These are phyloP conservation scores for Citrus glauca DNA, from an alignment of 345 rosid genomes.

Conservation along the genomic window DNA sequence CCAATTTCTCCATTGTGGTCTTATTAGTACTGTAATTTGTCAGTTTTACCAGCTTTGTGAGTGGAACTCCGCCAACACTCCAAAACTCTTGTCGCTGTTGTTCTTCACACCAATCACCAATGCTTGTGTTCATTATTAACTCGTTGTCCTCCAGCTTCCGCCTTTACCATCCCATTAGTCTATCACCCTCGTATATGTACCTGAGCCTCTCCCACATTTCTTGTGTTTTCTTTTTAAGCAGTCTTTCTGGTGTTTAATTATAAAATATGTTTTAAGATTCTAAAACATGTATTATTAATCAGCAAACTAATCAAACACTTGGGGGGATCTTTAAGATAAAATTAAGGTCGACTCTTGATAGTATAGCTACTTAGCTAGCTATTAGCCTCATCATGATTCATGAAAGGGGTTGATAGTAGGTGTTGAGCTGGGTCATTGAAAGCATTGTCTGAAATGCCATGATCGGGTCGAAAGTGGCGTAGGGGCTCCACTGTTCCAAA, in stretches of 20 bases:
- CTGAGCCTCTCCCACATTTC: no score
- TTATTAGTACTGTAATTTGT: not conserved
- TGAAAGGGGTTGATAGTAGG: no score
- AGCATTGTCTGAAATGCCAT: no score
- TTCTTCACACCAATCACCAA: not conserved
- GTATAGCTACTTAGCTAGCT: not conserved
- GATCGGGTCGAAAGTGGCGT: not conserved
- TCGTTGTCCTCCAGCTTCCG: not conserved
- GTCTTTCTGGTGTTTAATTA: no score
- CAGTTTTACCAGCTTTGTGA: not conserved
- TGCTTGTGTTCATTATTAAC: not conserved
- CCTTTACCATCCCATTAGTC: not conserved
- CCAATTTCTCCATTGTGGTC: not conserved
- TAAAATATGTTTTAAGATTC: not conserved
- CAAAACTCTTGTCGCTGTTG: not conserved
- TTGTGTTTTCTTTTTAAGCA: no score
- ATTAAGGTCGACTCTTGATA: not conserved
- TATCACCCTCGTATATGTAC: no score
- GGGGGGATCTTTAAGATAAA: not conserved
- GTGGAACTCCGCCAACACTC: not conserved
- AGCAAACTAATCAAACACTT: not conserved
- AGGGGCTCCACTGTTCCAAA: not conserved
- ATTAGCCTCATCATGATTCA: not conserved
- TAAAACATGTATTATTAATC: not conserved
- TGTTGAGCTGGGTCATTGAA: no score